Evolutionary conservation across 192 early-diverging fungal species (phyloP).

Genomic region (Gonapodya sp.): DNA sequence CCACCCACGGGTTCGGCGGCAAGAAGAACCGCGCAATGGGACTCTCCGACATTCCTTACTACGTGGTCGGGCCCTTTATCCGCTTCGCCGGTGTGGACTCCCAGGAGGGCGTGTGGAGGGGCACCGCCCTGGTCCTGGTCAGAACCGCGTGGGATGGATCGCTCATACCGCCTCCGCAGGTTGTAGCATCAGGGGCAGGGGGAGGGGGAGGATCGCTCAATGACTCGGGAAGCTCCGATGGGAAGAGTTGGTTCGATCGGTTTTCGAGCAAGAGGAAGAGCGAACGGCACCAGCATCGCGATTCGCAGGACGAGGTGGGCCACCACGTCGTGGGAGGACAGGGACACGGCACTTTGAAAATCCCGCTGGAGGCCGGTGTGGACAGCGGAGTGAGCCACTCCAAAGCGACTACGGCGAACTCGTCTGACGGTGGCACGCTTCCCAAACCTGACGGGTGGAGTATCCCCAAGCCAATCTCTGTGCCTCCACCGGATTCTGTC

Average conservation of each 20-base stretch:
- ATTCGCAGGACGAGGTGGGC: neutral
- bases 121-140: neutral
- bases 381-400: neutral
- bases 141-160: neutral
- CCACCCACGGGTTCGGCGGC: neutral
- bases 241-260: neutral
- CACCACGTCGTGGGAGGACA: neutral
- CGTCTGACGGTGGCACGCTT: neutral
- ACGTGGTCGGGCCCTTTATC: conserved; percentile 5
- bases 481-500: no score
- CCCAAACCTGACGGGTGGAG: no score
- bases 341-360: neutral
- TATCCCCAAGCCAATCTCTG: no score
- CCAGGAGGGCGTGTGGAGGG: neutral
- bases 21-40: neutral
- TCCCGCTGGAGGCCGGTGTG: neutral
- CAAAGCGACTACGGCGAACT: neutral
- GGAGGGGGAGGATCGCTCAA: neutral
- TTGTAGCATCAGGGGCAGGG: neutral
- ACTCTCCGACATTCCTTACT: neutral
- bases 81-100: neutral
- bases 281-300: neutral
- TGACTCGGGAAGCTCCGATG: neutral
- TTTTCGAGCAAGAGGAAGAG: neutral
- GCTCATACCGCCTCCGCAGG: neutral